These are phyloP conservation scores for Pilaira anomala DNA, from an alignment of 192 early-diverging fungal genomes.

Conservation along the genomic window DNA sequence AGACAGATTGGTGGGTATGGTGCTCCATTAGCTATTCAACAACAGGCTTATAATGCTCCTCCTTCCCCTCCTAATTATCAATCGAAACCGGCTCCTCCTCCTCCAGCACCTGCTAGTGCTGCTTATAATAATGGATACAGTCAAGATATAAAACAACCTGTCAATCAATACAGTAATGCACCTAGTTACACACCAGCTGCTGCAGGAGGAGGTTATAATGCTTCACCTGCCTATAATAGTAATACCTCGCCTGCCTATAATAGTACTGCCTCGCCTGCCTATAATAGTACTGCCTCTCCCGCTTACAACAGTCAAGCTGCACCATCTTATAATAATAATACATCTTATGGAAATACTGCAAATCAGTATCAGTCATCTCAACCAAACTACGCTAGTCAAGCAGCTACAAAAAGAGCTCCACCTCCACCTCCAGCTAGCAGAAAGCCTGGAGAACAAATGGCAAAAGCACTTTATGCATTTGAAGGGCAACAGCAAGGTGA, in stretches of 20 bases:
- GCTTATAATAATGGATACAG: neutral
- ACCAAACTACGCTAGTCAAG: neutral
- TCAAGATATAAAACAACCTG: neutral
- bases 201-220: neutral
- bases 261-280: neutral
- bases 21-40: conserved; percentile 4
- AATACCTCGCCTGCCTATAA: neutral
- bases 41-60: neutral
- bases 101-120: neutral
- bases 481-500: conserved; percentile 35
- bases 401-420: conserved; percentile 23
- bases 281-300: neutral
- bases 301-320: neutral
- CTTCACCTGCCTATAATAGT: neutral
- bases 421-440: conserved; percentile 47
- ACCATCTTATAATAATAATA: neutral
- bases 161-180: neutral
- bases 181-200: neutral
- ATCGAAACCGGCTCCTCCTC: neutral
- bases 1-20: conserved; percentile 9
- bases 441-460: conserved; percentile 20
- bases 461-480: conserved; percentile 40
- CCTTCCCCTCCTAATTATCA: neutral
- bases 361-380: neutral
- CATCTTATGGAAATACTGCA: neutral